These are phyloP conservation scores for Pisolithus microcarpus DNA, from an alignment of 768 basidiomycete genomes.

Conservation along the genomic window DNA sequence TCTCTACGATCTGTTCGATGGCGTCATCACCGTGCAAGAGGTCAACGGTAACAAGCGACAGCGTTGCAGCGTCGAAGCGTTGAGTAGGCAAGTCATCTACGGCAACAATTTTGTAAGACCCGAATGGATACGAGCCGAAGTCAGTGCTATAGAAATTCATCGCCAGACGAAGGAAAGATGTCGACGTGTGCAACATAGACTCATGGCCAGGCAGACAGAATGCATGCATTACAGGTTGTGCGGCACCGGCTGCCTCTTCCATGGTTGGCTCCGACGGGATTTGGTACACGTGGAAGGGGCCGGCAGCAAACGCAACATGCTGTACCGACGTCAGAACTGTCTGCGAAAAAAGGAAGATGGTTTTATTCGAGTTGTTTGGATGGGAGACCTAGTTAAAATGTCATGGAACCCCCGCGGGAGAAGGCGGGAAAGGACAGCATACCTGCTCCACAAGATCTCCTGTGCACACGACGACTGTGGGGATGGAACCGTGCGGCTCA, in stretches of 20 bases:
- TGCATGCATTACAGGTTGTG: constrained; percentile 75
- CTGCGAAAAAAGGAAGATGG: constrained; percentile 90
- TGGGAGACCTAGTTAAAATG: constrained; percentile 64
- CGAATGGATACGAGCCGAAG: constrained; percentile 93
- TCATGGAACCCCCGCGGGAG: constrained; percentile 2
- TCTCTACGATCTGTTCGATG: constrained; percentile 90
- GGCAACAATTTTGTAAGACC: constrained; percentile 90
- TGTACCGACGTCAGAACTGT: constrained; percentile 86
- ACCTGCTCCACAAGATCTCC: constrained; percentile 95
- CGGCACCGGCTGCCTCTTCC: constrained; percentile 55
- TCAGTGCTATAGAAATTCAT: constrained; percentile 91
- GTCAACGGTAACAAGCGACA: constrained; percentile 74
- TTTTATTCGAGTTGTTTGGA: constrained; percentile 88
- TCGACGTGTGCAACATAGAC: constrained; percentile 58
- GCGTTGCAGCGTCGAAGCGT: constrained; percentile 78
- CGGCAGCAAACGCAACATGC: constrained; percentile 92
- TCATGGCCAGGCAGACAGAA: constrained; percentile 92
- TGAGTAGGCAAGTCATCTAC: constrained; percentile 81
- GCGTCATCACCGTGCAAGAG: constrained; percentile 81
- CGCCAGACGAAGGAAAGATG: constrained; percentile 72
- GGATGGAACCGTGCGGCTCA: constrained; percentile 53
- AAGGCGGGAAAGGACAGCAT: constrained; percentile 17
- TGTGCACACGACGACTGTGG: constrained; percentile 86
- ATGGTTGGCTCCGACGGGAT: constrained; percentile 55
- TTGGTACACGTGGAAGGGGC: constrained; percentile 79